Evolutionary conservation across 2,329 filamentous ascomycete species (phyloP).

Genomic region (Pyricularia grisea): DNA sequence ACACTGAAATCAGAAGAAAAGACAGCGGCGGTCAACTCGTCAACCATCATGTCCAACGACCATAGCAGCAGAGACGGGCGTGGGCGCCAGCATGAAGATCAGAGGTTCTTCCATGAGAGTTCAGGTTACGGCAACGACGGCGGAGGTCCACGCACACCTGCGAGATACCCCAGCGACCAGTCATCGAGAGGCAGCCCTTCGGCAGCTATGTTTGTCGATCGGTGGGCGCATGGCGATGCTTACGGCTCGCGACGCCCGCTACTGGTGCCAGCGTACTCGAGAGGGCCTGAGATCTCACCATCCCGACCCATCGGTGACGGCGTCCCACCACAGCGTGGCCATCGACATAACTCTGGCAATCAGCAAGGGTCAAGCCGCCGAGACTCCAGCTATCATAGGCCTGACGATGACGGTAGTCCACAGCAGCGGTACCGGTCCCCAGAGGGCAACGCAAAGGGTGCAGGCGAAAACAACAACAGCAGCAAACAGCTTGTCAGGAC

Average conservation of each 20-base stretch:
- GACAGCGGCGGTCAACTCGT: neutral
- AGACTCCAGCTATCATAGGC: neutral
- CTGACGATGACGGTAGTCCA: neutral
- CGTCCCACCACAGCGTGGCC: neutral
- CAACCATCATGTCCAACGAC: neutral
- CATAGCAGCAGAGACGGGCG: neutral
- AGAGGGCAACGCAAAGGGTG: neutral
- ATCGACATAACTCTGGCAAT: neutral
- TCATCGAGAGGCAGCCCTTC: neutral
- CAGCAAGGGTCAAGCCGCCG: neutral
- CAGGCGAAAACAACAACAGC: neutral
- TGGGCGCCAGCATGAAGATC: neutral
- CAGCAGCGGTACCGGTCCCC: neutral
- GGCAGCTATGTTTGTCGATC: neutral
- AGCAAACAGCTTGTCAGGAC: neutral
- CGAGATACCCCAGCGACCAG: neutral
- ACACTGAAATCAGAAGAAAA: neutral
- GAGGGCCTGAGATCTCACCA: neutral
- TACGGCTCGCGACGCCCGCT: neutral
- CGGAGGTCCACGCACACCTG: neutral
- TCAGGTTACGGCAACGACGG: neutral
- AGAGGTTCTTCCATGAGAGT: neutral
- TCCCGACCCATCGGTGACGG: neutral
- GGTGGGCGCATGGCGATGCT: neutral
- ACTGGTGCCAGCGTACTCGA: neutral